Evolutionary conservation across 305 asterid genomes (phyloP).

Genomic region (Fraxinus xanthoxyloides): DNA sequence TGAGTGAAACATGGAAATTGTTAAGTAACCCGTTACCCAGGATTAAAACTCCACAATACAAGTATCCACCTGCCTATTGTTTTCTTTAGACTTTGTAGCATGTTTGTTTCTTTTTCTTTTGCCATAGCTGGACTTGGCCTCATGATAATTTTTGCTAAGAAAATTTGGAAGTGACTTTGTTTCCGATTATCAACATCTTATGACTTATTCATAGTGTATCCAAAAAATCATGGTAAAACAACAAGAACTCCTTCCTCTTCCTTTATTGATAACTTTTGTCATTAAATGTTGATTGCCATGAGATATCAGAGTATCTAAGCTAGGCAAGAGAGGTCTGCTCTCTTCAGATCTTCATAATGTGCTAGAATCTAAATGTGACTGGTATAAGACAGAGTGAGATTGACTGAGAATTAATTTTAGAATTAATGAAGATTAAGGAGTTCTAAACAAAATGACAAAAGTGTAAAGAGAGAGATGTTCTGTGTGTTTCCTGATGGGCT

Average conservation of each 20-base stretch:
- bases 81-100: background rate
- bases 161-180: background rate
- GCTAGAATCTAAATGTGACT: background rate
- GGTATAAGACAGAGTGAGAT: background rate
- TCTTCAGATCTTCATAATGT: background rate
- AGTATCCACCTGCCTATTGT: background rate
- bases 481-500: background rate
- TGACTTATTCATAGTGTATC: background rate
- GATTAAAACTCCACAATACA: background rate
- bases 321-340: background rate
- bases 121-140: background rate
- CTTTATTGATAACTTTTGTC: background rate
- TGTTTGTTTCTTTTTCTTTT: background rate
- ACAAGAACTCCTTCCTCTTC: background rate
- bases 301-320: background rate
- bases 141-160: background rate
- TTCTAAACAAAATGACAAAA: constrained; percentile 8
- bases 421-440: background rate
- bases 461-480: background rate
- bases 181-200: background rate
- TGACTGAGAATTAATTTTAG: background rate
- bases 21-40: background rate
- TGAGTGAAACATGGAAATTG: background rate
- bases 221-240: background rate
- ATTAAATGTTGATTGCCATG: background rate